Evolutionary conservation across 345 rosid genomes (phyloP).

Genomic region (Salix arbutifolia): DNA sequence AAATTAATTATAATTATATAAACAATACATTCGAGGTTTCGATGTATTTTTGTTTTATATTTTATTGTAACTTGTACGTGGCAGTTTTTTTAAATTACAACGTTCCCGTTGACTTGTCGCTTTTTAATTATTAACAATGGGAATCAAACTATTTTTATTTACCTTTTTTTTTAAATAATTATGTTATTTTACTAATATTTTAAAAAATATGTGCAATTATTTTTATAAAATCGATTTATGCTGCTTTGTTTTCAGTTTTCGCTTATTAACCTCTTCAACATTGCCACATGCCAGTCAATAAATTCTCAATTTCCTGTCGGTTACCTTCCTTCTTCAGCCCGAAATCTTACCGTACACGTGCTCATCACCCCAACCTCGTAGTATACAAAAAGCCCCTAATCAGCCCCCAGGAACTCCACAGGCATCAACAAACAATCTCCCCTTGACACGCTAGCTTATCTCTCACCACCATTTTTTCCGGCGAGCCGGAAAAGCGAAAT

Average conservation of each 20-base stretch:
- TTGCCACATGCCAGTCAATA: slow-evolving; percentile 11
- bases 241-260: not conserved
- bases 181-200: no score
- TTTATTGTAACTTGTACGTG: no score
- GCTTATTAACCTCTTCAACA: not conserved
- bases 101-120: no score
- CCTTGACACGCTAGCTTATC: not conserved
- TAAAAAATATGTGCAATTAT: no score
- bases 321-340: not conserved
- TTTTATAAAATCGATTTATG: no score
- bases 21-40: no score
- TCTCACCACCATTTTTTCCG: slow-evolving; percentile 19
- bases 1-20: no score
- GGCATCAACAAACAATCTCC: not conserved
- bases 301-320: not conserved
- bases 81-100: no score
- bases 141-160: no score
- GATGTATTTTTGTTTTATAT: no score
- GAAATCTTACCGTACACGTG: slow-evolving; percentile 19
- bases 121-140: no score
- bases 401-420: not conserved
- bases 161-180: no score
- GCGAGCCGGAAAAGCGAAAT: slow-evolving; percentile 8
- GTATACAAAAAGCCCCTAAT: not conserved
- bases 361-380: not conserved